Conservation (phyloP, 169 alveolate genomes). For the Plasmodium falciparum region DNA sequence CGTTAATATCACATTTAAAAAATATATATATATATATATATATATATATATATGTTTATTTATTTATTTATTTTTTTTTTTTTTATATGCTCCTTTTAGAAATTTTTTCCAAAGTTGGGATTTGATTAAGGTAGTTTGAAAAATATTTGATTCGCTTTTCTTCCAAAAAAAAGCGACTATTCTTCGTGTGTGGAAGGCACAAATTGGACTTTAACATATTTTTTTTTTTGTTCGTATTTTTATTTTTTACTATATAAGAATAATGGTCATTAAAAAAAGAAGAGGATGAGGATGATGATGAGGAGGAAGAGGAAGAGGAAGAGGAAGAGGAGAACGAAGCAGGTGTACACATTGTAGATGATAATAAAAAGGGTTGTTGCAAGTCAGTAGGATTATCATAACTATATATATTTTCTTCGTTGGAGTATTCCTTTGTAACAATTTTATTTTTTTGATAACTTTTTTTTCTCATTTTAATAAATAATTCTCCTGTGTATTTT, state of each 20-base stretch:
- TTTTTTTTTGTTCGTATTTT: not conserved
- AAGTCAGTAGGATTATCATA: not conserved
- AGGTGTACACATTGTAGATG: not conserved
- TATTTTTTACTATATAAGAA: slow-evolving; percentile 1
- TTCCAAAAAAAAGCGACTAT: slow-evolving; percentile 28
- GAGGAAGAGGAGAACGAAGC: slow-evolving; percentile 24
- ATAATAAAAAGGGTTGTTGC: slow-evolving; percentile 9
- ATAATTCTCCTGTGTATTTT: slow-evolving; percentile 76
- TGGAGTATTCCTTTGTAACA: slow-evolving; percentile 27
- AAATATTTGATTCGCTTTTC: slow-evolving; percentile 55
- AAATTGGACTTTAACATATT: not conserved
- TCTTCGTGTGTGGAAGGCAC: slow-evolving; percentile 1
- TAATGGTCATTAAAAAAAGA: slow-evolving; percentile 33
- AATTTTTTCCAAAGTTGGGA: slow-evolving; percentile 67
- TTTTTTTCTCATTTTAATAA: slow-evolving; percentile 68
- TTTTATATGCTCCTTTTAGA: not conserved
- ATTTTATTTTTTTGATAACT: slow-evolving; percentile 69
- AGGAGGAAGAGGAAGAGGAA: slow-evolving; percentile 13
- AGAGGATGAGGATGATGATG: slow-evolving; percentile 18
- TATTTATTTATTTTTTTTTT: not conserved
- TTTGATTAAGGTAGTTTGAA: slow-evolving; percentile 20
- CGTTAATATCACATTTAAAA: too few species aligned
- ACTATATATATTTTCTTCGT: slow-evolving; percentile 29
- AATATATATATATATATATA: too few species aligned
- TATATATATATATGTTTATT: too few species aligned